phyloP scores from a whole-genome alignment of 1,139 yeast genomes.

The Schwanniomyces etchellsii region DNA sequence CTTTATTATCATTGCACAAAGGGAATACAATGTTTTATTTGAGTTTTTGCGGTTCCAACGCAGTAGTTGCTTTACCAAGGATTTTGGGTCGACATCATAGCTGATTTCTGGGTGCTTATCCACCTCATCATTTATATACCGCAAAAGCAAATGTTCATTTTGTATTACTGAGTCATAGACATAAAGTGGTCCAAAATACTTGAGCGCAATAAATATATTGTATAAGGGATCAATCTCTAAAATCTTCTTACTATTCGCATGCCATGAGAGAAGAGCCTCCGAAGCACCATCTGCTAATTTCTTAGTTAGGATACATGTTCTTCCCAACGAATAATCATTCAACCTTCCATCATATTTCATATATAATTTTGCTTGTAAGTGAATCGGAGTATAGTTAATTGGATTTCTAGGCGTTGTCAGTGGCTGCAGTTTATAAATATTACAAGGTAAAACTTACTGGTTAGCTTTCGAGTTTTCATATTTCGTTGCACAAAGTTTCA shows the following conservation, averaged over 20 bases:
- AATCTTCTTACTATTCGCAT: slow-evolving; percentile 1
- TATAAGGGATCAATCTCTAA: slow-evolving; percentile 7
- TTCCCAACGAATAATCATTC: slow-evolving; percentile 14
- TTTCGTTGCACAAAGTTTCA: background rate
- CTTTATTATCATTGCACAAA: slow-evolving; percentile 10
- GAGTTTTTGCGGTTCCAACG: slow-evolving; percentile 8
- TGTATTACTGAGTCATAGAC: slow-evolving; percentile 12
- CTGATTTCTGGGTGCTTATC: slow-evolving; percentile 12
- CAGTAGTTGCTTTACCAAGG: slow-evolving; percentile 9
- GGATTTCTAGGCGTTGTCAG: background rate
- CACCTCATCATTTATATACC: slow-evolving; percentile 9
- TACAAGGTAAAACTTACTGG: background rate
- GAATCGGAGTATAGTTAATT: slow-evolving; percentile 9
- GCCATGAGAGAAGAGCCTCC: slow-evolving; percentile 5
- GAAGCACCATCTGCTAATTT: slow-evolving; percentile 6
- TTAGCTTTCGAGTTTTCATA: background rate
- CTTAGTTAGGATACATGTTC: slow-evolving; percentile 8
- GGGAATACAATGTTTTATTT: slow-evolving; percentile 4
- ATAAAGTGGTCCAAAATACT: slow-evolving; percentile 16
- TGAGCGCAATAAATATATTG: slow-evolving; percentile 12
- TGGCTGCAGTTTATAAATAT: background rate
- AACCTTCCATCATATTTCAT: slow-evolving; percentile 11
- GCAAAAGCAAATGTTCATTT: slow-evolving; percentile 4
- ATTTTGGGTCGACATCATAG: slow-evolving; percentile 8
- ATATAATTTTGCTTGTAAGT: slow-evolving; percentile 17